Base-by-base conservation (phyloP, 2,329 filamentous ascomycete genomes). In the Pestalotiopsis sp. region DNA sequence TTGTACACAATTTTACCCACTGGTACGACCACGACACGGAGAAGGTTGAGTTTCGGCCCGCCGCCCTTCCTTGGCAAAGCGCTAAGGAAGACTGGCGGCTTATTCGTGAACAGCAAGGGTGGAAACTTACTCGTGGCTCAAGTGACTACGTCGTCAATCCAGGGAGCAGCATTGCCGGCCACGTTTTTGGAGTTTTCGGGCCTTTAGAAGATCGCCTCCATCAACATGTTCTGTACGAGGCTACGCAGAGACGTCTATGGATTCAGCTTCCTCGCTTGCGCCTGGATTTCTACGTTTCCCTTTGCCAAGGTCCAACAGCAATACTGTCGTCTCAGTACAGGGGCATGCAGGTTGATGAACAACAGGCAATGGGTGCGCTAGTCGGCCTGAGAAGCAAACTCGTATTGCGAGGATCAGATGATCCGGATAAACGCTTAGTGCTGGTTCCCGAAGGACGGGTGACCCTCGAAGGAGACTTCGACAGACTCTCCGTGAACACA, bases 141-240 rank as follows among this genome's bases (percentile, higher is more conserved):
- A 25, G 13, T 20, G 55, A 58, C 25, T 25, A 58, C 55, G 7
- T 58, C 7, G n/a, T 58, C 20, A 58, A 58, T 58, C 55, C 55
- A 63, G 11, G 23, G 36, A 25, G 65, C 70, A 23, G 69, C 3
- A 71, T 66, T 57, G 23, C 58, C 11, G 63, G 71, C 20, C 13
- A 27, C 55, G 14, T 23, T n/a, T n/a, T n/a, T n/a, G n/a, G n/a
- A n/a, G n/a, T 55, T 70, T 4, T 59, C 36, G 2, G 71, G 68
- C 3, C 72, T 78, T 5, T 83, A 88, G 60, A 71, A 77, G 0
- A 91, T 87, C 70, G 72, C 75, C 0, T 73, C 9, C 55, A 58
- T 58, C 55, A 58, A 31, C 55, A 58, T 31, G 9, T 58, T 4
- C 14, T 58, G 2, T 58, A 58, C 5, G 9, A 23, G 14, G 20